Base-by-base conservation (phyloP, 2,329 filamentous ascomycete genomes). In the Cytospora mali region DNA sequence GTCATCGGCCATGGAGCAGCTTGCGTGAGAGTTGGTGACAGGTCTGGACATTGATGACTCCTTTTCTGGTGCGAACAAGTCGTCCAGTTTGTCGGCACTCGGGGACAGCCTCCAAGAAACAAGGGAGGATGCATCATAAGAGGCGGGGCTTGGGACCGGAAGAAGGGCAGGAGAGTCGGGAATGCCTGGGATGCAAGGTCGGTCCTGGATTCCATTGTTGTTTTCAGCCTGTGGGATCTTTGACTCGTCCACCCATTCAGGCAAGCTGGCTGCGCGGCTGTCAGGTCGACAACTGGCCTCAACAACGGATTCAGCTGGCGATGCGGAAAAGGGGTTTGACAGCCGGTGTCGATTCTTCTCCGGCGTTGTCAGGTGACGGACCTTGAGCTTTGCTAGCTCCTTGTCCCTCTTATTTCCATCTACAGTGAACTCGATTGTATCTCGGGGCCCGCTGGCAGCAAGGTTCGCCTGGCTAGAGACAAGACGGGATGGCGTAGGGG, bases 401-500 rank as follows among this genome's bases (percentile, higher is more conserved):
- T 48, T 57, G 2, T 39, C 42, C 4, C 33, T 54, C n/a, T 42
- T 39, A 27, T 39, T 55, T 31, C 70, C 67, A 49, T 61, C 66
- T 31, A 79, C 72, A 4, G 71, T 71, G 61, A 82, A 83, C 65
- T 83, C 80, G 48, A 83, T 76, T n/a, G 74, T 75, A 68, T 84
- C 81, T 64, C 81, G 74, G 21, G 81, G 81, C 1, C 81, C 80
- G 55, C 73, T 72, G 11, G 73, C 72, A 10, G 74, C 73, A n/a
- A 75, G 67, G 18, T 72, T 62, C 23, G 75, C 72, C 33, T 71
- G 68, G 6, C 71, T 68, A 14, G 72, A 66, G 21, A 69, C 71
- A 25, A 68, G 62, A 28, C 68, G 69, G n/a, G 67, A 71, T 23
- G 68, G 66, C 16, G 66, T 67, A 13, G 74, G 72, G 14, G 64